These are phyloP conservation scores for Xylariaceae sp. DNA, from an alignment of 2,329 filamentous ascomycete species.

Conservation along the genomic window DNA sequence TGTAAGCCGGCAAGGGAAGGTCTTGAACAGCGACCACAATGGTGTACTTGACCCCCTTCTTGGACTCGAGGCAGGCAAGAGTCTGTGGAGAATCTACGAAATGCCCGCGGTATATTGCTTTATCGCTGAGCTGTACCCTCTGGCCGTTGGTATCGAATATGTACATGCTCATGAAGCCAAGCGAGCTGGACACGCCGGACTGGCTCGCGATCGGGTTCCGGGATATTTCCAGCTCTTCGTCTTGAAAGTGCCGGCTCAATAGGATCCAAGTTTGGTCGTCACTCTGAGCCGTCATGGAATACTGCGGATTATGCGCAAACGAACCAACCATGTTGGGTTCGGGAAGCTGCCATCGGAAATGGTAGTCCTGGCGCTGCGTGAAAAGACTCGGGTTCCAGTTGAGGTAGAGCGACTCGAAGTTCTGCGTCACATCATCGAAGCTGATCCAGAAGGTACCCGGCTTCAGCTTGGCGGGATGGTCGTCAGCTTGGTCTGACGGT, in stretches of 20 bases:
- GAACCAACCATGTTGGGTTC: constrained; percentile 45
- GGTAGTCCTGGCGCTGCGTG: constrained; percentile 73
- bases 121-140: constrained; percentile 68
- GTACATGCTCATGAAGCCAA: constrained; percentile 84
- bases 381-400: constrained; percentile 96
- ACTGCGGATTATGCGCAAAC: constrained; percentile 64
- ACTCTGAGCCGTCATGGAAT: constrained; percentile 55
- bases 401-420: constrained; percentile 93
- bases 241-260: constrained; percentile 79
- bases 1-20: constrained; percentile 65
- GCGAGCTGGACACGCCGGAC: constrained; percentile 44
- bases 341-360: constrained; percentile 74
- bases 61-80: constrained; percentile 65
- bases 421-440: constrained; percentile 77
- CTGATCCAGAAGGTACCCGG: constrained; percentile 93
- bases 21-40: constrained; percentile 74
- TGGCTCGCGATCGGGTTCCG: constrained; percentile 36
- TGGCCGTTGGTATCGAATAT: constrained; percentile 68
- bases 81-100: constrained; percentile 94
- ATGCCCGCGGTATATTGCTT: constrained; percentile 67
- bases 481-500: constrained; percentile 10
- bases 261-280: constrained; percentile 74
- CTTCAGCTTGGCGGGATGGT: constrained; percentile 31
- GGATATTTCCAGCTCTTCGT: constrained; percentile 54
- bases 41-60: constrained; percentile 40